Conservation (phyloP, 1,284 basidiomycete species). For the Psilocybe mexicana region DNA sequence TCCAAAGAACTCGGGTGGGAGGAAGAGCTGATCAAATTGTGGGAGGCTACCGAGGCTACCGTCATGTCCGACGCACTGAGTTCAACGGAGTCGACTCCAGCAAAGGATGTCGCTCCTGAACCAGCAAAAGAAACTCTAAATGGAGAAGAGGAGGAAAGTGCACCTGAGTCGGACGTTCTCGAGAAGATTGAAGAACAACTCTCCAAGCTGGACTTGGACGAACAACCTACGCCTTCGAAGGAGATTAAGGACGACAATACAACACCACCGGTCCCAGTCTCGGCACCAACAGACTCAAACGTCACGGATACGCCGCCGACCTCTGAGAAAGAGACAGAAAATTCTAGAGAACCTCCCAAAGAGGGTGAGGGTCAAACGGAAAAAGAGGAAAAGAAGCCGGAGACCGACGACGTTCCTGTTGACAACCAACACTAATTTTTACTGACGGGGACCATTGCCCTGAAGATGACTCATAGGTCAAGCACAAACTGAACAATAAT, state of each 20-base stretch:
- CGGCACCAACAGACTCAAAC: neutral
- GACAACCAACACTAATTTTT: neutral
- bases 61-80: slow-evolving; percentile 26
- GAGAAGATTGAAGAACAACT: slow-evolving; percentile 18
- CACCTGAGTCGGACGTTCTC: slow-evolving; percentile 21
- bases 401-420: neutral
- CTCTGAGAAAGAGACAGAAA: neutral
- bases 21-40: slow-evolving; percentile 56
- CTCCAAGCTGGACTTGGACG: slow-evolving; percentile 14
- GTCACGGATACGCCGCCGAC: neutral
- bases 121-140: neutral
- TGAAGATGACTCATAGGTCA: neutral
- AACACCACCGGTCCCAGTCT: neutral
- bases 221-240: neutral
- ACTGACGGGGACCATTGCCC: neutral
- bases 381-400: neutral
- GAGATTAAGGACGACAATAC: neutral
- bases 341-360: neutral
- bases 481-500: neutral
- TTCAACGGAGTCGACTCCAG: neutral
- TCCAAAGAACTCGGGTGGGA: slow-evolving; percentile 71
- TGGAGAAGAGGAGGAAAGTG: slow-evolving; percentile 7
- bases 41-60: slow-evolving; percentile 49
- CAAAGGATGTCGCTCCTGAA: neutral
- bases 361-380: neutral